These are phyloP conservation scores for Aspergillus vadensis DNA, from an alignment of 2,329 filamentous ascomycete species.

Conservation along the genomic window DNA sequence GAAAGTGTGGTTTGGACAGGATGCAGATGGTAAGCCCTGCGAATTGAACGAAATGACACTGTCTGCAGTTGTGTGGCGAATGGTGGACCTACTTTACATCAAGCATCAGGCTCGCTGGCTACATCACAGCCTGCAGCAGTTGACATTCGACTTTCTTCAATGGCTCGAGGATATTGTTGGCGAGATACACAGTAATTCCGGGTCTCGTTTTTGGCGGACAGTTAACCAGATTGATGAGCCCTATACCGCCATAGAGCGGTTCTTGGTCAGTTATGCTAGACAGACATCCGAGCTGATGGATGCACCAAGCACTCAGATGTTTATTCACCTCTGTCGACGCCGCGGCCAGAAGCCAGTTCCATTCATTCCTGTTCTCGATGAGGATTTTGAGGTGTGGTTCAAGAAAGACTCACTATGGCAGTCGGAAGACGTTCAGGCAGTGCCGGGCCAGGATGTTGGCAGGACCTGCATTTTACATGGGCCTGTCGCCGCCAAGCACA, in stretches of 20 bases:
- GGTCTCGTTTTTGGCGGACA: background rate
- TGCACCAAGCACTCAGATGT: background rate
- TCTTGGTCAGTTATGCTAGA: background rate
- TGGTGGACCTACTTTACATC: background rate
- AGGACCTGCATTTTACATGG: slow-evolving; percentile 9
- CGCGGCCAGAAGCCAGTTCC: slow-evolving; percentile 7
- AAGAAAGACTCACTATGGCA: slow-evolving; percentile 14
- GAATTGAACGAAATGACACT: slow-evolving; percentile 7
- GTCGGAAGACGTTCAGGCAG: slow-evolving; percentile 7
- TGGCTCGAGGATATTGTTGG: background rate
- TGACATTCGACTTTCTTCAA: background rate
- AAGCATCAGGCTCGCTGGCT: slow-evolving; percentile 1
- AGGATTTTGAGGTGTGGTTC: slow-evolving; percentile 9
- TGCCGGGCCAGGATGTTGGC: background rate
- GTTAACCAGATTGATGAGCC: background rate
- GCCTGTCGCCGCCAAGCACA: slow-evolving; percentile 4
- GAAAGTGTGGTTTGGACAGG: slow-evolving; percentile 3
- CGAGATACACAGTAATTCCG: too few relatives aligned
- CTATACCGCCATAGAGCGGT: background rate
- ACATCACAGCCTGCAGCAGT: background rate
- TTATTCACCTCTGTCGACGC: background rate
- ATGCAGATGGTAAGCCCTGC: background rate
- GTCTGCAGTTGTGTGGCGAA: background rate
- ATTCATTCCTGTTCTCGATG: slow-evolving; percentile 8
- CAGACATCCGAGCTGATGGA: background rate